Evolutionary conservation across 768 basidiomycete genomes (phyloP).

Genomic region (Cystofilobasidium ferigula): DNA sequence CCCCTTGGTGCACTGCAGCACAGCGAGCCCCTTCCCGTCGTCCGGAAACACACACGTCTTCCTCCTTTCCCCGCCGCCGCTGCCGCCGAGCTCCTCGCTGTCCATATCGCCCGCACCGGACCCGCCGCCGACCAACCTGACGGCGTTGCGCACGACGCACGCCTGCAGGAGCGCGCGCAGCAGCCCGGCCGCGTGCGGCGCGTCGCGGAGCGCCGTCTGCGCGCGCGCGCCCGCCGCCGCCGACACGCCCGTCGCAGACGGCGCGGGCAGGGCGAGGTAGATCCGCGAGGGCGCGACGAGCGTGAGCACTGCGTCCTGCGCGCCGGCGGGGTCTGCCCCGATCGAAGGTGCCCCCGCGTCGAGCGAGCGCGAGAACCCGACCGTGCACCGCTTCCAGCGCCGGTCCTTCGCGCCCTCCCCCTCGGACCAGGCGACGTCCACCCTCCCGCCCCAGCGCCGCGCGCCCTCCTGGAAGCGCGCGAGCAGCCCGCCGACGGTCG

Average conservation of each 20-base stretch:
- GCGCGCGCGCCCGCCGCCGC: not conserved
- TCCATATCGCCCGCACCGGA: no score
- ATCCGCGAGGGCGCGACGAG: conserved; percentile 7
- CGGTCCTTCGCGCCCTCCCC: no score
- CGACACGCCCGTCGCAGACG: not conserved
- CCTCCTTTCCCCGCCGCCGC: not conserved
- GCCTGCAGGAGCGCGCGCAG: not conserved
- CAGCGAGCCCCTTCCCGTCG: not conserved
- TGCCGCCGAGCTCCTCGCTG: not conserved
- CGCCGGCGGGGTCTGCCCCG: no score
- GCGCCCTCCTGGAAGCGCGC: not conserved
- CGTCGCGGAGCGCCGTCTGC: conserved; percentile 1
- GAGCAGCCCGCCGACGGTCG: not conserved
- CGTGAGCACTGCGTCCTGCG: not conserved
- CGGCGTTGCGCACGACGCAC: not conserved
- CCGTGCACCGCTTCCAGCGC: not conserved
- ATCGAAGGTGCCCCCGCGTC: not conserved
- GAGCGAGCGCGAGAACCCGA: not conserved
- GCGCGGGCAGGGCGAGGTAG: not conserved
- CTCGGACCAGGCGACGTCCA: not conserved
- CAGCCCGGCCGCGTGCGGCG: not conserved
- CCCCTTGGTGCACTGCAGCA: conserved; percentile 8
- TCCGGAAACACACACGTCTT: conserved; percentile 4
- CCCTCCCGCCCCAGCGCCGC: not conserved
- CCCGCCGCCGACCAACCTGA: not conserved